Conservation (phyloP, 1,284 basidiomycete species). For the Moesziomyces globuligerus region DNA sequence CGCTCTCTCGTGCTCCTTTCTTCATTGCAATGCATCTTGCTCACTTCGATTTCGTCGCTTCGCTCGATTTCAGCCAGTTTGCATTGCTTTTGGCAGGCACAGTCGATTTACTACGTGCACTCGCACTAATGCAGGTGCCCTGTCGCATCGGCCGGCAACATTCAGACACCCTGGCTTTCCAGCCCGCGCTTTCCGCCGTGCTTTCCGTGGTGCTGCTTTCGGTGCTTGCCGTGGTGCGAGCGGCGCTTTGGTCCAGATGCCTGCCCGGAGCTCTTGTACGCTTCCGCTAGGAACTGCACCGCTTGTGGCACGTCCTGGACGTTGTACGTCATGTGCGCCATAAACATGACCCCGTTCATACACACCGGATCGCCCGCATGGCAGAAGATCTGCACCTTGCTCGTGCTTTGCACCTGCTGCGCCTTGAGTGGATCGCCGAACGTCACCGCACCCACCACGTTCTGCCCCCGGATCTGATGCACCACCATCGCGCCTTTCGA, state of each 20-base stretch:
- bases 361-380: constrained; percentile 33
- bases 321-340: constrained; percentile 32
- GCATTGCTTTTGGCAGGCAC: too few relatives aligned
- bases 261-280: constrained; percentile 3
- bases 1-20: constrained; percentile 1
- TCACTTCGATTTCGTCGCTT: background rate
- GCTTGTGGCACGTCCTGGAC: constrained; percentile 5
- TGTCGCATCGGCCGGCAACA: too few relatives aligned
- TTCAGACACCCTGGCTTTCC: too few relatives aligned
- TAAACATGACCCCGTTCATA: constrained; percentile 21
- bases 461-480: constrained; percentile 13
- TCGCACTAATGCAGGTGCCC: too few relatives aligned
- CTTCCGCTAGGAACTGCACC: constrained; percentile 26
- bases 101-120: too few relatives aligned
- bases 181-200: too few relatives aligned
- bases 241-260: background rate
- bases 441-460: constrained; percentile 36
- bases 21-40: constrained; percentile 35
- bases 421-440: constrained; percentile 40
- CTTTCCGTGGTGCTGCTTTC: too few relatives aligned
- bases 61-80: constrained; percentile 2
- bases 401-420: constrained; percentile 11
- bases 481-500: constrained; percentile 39
- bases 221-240: background rate
- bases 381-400: constrained; percentile 24